A percentile compares a stretch with the other conserved stretches of the same genome.
Evolutionary conservation across 1,284 basidiomycete genomes (phyloP).

Genomic region (Kwoniella shivajii): DNA sequence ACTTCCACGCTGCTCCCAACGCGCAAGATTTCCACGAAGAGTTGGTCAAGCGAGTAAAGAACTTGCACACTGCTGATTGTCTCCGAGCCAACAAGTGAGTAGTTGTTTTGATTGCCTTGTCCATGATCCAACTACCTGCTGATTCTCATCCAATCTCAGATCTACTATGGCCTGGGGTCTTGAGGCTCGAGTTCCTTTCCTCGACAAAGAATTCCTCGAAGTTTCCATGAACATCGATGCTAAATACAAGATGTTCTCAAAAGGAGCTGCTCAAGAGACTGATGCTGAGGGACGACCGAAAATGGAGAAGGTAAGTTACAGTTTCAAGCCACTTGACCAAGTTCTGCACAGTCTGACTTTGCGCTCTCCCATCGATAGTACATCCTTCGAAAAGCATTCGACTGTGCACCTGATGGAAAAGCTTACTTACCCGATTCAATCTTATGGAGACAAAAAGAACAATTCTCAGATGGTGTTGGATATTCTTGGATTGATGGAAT

Average conservation of each 20-base stretch:
- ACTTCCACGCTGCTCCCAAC: slow-evolving; percentile 98
- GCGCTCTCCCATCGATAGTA: slow-evolving; percentile 63
- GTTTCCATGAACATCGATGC: slow-evolving; percentile 90
- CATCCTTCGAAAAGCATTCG: slow-evolving; percentile 96
- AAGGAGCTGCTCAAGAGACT: slow-evolving; percentile 71
- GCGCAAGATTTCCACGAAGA: slow-evolving; percentile 91
- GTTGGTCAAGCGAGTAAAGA: slow-evolving; percentile 92
- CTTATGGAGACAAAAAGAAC: slow-evolving; percentile 99
- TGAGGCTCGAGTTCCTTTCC: slow-evolving; percentile 97
- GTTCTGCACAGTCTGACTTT: neutral
- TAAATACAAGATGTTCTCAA: slow-evolving; percentile 86
- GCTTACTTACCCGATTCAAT: slow-evolving; percentile 93
- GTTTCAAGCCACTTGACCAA: neutral
- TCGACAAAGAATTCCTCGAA: slow-evolving; percentile 95
- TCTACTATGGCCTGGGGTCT: slow-evolving; percentile 99
- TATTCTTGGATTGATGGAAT: slow-evolving; percentile 99
- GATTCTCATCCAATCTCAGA: slow-evolving; percentile 55
- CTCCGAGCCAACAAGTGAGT: slow-evolving; percentile 94
- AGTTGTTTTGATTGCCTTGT: neutral
- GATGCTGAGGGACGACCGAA: slow-evolving; percentile 83
- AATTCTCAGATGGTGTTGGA: slow-evolving; percentile 98
- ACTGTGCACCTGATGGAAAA: slow-evolving; percentile 76
- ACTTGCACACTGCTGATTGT: slow-evolving; percentile 97
- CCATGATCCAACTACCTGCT: neutral
- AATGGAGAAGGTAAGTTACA: slow-evolving; percentile 81